Base-by-base conservation (phyloP, 768 basidiomycete genomes). In the Pholiota conissans region DNA sequence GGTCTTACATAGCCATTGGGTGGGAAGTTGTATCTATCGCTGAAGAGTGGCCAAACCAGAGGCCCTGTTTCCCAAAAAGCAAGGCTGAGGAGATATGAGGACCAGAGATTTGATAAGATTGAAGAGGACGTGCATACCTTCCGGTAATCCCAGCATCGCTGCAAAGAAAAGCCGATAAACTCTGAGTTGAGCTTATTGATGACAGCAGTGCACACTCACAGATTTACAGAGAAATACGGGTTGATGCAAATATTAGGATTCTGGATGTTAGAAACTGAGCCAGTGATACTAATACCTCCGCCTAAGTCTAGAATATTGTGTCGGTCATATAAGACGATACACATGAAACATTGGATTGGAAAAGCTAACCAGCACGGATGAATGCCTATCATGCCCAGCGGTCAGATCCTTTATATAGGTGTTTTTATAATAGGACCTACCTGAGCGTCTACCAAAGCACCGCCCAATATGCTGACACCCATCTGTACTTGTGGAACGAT, bases 401-500 rank as follows among this genome's bases (percentile, higher is more conserved):
- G n/a, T n/a, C n/a, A n/a, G n/a, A n/a, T n/a, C n/a, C n/a, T n/a
- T n/a, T n/a, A n/a, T n/a, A n/a, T n/a, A n/a, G n/a, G n/a, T n/a
- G n/a, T n/a, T n/a, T n/a, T n/a, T n/a, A n/a, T 7, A 16, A 39
- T 13, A 39, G 2, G 20, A 39, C 37, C 20, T 24, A 58, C 66
- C 52, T 67, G 58, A 11, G 69, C 69, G 42, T 70, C 67, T 13
- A 70, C 65, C 8, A 70, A 32, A 26, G 49, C 49, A 4, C 69
- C 69, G 14, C 60, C 60, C 16, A 70, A 62, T 0, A 70, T 60
- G 28, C 56, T 61, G 16, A 68, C 40, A n/a, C 69, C 69, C 18
- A 70, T 49, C 47, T 67, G 69, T 16, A 68, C 29, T 22, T 60
- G 49, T 3, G 69, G 69, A 2, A 67, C 62, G 22, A 67, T 50